Percentiles rank a stretch among this genome's conserved stretches.
These are phyloP conservation scores for Aspergillus viridinutans DNA, from an alignment of 2,329 filamentous ascomycete species.

Conservation along the genomic window DNA sequence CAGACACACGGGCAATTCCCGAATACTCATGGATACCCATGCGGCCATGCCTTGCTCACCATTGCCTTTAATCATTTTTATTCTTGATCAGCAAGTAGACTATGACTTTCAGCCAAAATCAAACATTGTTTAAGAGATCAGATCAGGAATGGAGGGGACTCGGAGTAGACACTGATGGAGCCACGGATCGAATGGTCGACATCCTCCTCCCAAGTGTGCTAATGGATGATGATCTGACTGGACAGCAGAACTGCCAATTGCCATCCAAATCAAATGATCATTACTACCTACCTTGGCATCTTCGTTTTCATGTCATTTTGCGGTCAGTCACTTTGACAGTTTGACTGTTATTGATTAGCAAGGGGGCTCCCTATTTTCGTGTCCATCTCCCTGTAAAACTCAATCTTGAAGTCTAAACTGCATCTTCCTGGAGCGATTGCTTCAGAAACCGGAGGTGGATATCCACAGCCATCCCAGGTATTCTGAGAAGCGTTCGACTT, in stretches of 20 bases:
- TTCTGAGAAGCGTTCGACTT: not conserved
- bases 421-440: not conserved
- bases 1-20: not conserved
- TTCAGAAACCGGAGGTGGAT: not conserved
- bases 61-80: not conserved
- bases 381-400: constrained; percentile 1
- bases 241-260: not conserved
- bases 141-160: not conserved
- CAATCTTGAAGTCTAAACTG: not conserved
- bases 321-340: not conserved
- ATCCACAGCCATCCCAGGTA: not conserved
- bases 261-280: not conserved
- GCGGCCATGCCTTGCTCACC: not conserved
- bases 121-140: not conserved
- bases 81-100: not conserved
- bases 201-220: no score
- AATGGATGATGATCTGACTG: not conserved
- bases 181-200: no score
- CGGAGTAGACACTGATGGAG: not conserved
- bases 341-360: not conserved
- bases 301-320: not conserved
- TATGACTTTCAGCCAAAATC: not conserved
- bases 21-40: not conserved
- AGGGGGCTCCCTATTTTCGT: not conserved
- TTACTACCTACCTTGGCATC: not conserved